Evolutionary conservation across 345 rosid genomes (phyloP), one percentile per base, ranked within the genome.

Genomic region (Gossypium stocksii): DNA sequence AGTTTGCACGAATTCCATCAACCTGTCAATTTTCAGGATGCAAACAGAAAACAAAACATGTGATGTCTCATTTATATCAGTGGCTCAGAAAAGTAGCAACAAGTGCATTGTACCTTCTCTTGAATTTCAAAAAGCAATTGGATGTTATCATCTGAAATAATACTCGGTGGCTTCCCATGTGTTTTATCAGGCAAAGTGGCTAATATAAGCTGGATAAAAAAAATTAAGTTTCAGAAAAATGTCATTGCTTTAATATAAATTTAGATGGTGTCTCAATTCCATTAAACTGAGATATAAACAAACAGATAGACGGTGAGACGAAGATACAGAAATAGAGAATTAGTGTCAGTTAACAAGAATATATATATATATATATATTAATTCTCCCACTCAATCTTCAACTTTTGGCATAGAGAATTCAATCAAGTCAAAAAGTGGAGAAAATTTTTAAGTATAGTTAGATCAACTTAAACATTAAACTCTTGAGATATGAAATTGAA

Each of bases 81-180:
- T 51, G 25, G 15, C 25, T 67, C 7, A 44, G 48, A 77, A 64
- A 75, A 66, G 71, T 20, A 72, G 44, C 66, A 80, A 20, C 49
- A 66, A 43, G 76, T 44, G 73, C 54, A 61, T 51, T 48, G 23
- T 83, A 94, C 99, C 99, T 93, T 95, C 74, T 82, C 86, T 85
- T 95, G 99, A 76, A 95, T 82, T 70, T 93, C 98, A 87, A 95
- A 93, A 41, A 93, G 97, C 74, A 95, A 84, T 83, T 83, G 87
- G 79, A 93, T 90, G 80, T 95, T 91, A n/a, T 85, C 86, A 59
- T 93, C 94, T 56, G 93, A 90, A 77, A 95, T 81, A 65, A 95
- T 93, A 81, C 92, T 83, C 44, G 96, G 91, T 29, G 62, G 80
- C 73, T 77, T 83, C 65, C 89, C 94, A 77, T 71, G 79, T 75